phyloP scores from a whole-genome alignment of 257 asterid genomes.

The Paraleonurus japonicus region DNA sequence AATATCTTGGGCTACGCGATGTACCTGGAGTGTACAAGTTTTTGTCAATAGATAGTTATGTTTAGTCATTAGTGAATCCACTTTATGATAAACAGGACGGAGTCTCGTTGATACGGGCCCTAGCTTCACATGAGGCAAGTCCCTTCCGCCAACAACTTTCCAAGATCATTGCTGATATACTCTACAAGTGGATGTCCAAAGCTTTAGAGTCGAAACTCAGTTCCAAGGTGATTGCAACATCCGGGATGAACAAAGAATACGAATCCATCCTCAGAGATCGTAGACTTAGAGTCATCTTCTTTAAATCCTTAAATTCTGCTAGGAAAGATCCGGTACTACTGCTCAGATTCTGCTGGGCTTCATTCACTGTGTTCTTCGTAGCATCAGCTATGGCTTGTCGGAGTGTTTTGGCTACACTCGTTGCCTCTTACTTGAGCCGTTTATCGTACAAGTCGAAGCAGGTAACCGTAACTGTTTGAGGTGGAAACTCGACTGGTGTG shows the following conservation, averaged over 20 bases:
- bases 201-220: slow-evolving; percentile 34
- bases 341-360: slow-evolving; percentile 61
- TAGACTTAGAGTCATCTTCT: slow-evolving; percentile 72
- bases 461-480: slow-evolving; percentile 41
- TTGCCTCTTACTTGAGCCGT: slow-evolving; percentile 41
- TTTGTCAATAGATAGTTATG: neutral
- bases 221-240: slow-evolving; percentile 28
- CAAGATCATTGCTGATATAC: slow-evolving; percentile 49
- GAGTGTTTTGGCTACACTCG: slow-evolving; percentile 46
- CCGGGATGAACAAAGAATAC: slow-evolving; percentile 36
- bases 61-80: neutral
- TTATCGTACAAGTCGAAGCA: slow-evolving; percentile 42
- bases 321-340: slow-evolving; percentile 60
- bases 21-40: too few species aligned
- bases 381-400: slow-evolving; percentile 71
- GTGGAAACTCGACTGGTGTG: neutral
- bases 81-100: slow-evolving; percentile 62
- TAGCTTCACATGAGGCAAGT: slow-evolving; percentile 68
- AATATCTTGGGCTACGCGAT: too few species aligned
- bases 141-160: slow-evolving; percentile 62
- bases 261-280: slow-evolving; percentile 61
- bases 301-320: slow-evolving; percentile 57
- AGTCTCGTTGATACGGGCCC: slow-evolving; percentile 60
- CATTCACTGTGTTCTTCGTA: slow-evolving; percentile 45
- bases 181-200: slow-evolving; percentile 61